Evolutionary conservation across 2,329 filamentous ascomycete species (phyloP).

Genomic region (Curvularia eragrostidis): DNA sequence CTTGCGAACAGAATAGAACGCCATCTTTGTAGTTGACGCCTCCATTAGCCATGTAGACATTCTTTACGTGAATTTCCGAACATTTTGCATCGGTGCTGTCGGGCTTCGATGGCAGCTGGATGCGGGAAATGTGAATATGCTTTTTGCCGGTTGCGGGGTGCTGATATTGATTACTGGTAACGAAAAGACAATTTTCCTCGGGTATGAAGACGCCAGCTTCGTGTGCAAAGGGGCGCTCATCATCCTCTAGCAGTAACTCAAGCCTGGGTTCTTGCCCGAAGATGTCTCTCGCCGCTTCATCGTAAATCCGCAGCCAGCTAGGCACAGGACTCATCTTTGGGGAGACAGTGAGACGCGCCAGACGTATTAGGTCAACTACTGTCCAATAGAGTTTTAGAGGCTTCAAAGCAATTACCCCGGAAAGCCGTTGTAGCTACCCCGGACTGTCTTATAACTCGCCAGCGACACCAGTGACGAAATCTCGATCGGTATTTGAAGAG

Average conservation of each 20-base stretch:
- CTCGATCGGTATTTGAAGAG: background rate
- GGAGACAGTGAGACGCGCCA: background rate
- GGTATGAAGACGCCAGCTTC: constrained; percentile 54
- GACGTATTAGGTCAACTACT: background rate
- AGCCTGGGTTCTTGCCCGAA: constrained; percentile 17
- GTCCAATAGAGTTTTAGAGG: background rate
- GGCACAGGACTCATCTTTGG: constrained; percentile 5
- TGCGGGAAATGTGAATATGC: constrained; percentile 28
- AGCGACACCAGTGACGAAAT: background rate
- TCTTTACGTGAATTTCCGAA: constrained; percentile 14
- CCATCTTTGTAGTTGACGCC: constrained; percentile 41
- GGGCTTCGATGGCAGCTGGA: constrained; percentile 15
- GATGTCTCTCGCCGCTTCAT: constrained; percentile 16
- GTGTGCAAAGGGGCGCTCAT: constrained; percentile 73
- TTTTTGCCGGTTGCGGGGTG: constrained; percentile 21
- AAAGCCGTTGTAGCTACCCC: background rate
- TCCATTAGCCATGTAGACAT: constrained; percentile 33
- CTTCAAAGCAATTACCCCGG: background rate
- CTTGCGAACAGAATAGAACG: constrained; percentile 46
- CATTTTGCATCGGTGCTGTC: constrained; percentile 10
- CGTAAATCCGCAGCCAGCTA: constrained; percentile 13
- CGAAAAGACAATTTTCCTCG: constrained; percentile 42
- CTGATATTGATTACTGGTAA: constrained; percentile 49
- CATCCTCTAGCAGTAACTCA: constrained; percentile 20
- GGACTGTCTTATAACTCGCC: background rate